Conservation (phyloP, 2,329 filamentous ascomycete genomes). For the Scleromitrula shiraiana region DNA sequence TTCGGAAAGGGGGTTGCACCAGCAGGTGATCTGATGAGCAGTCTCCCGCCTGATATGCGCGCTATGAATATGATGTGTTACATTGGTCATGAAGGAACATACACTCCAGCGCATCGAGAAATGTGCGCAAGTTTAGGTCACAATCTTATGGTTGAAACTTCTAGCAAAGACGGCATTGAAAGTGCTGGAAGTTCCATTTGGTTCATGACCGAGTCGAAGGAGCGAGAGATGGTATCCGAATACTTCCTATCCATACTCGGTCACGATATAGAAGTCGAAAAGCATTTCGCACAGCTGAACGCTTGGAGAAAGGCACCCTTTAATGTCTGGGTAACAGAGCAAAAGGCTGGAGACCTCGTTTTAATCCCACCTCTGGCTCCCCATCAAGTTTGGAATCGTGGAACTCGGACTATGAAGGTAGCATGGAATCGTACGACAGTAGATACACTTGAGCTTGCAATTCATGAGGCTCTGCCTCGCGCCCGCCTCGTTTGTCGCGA, state of each 20-base stretch:
- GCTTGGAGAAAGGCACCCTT: conserved; percentile 95
- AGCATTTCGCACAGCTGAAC: conserved; percentile 91
- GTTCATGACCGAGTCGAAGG: conserved; percentile 98
- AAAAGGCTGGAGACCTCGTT: conserved; percentile 85
- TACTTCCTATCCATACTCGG: conserved; percentile 91
- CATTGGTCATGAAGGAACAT: conserved; percentile 93
- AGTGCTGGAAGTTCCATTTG: conserved; percentile 85
- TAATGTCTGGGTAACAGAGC: conserved; percentile 85
- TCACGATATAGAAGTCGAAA: conserved; percentile 94
- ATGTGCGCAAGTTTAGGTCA: conserved; percentile 97
- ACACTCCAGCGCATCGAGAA: conserved; percentile 88
- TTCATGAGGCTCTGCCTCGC: conserved; percentile 81
- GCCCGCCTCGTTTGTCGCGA: conserved; percentile 89
- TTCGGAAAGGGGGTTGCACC: conserved; percentile 45
- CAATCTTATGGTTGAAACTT: conserved; percentile 97
- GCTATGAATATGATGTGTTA: conserved; percentile 98
- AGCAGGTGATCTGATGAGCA: conserved; percentile 92
- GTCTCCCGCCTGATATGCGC: conserved; percentile 75
- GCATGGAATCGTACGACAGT: conserved; percentile 95
- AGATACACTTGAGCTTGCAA: conserved; percentile 79
- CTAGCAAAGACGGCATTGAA: conserved; percentile 62
- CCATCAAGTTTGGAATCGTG: conserved; percentile 97
- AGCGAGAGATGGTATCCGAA: conserved; percentile 81
- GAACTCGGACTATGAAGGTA: conserved; percentile 92
- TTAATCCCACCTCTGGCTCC: conserved; percentile 87